A percentile compares a stretch with the other conserved stretches of the same genome.
Conservation (phyloP, 225 moss, liverwort and hornwort genomes). For the Polytrichum formosum region DNA sequence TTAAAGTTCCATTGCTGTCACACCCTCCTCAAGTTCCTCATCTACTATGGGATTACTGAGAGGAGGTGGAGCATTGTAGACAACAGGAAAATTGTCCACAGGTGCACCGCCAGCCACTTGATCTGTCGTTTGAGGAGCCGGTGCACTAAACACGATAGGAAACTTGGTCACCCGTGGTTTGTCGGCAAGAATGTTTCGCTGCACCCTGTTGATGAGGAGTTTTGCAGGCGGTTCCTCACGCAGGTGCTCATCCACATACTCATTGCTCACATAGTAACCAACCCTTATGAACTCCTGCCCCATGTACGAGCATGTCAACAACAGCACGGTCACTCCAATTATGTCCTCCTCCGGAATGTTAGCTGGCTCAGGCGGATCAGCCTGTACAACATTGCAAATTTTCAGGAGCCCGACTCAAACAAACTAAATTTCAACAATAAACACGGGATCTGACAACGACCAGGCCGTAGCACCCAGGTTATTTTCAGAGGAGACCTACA, state of each 20-base stretch:
- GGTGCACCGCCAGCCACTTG: constrained; percentile 22
- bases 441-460: too few relatives aligned
- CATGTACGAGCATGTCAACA: constrained; percentile 62
- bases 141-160: constrained; percentile 57
- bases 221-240: constrained; percentile 67
- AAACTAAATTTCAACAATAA: too few relatives aligned
- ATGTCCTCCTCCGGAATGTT: constrained; percentile 68
- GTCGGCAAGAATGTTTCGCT: constrained; percentile 61
- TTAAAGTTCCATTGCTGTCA: too few relatives aligned
- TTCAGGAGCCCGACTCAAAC: constrained; percentile 43
- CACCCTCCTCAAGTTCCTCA: too few relatives aligned
- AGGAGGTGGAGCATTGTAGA: constrained; percentile 28
- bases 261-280: constrained; percentile 66
- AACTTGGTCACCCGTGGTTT: constrained; percentile 72
- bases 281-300: constrained; percentile 69
- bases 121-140: constrained; percentile 32
- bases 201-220: constrained; percentile 57
- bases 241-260: constrained; percentile 57
- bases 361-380: constrained; percentile 56
- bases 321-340: constrained; percentile 60
- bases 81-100: constrained; percentile 42
- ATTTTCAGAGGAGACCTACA: too few relatives aligned
- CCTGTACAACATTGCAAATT: constrained; percentile 59
- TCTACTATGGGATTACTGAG: too few relatives aligned
- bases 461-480: too few relatives aligned